Evolutionary conservation across 495 filamentous ascomycete genomes (phyloP).

Genomic region (Chaetomium fimeti): DNA sequence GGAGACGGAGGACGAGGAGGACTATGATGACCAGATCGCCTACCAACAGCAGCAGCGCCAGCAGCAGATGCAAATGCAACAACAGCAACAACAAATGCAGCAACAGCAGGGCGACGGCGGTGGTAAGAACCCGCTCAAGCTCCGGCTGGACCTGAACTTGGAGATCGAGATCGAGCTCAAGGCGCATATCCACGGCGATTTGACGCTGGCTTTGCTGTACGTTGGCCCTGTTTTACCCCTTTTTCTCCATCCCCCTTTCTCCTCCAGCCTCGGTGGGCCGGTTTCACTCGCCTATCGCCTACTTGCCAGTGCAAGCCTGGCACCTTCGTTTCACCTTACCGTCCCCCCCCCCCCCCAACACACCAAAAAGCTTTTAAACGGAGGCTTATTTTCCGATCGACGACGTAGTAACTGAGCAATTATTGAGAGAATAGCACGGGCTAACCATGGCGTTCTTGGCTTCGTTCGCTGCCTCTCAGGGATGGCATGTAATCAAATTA

Average conservation of each 20-base stretch:
- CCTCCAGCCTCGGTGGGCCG: neutral
- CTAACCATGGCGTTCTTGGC: slow-evolving; percentile 10
- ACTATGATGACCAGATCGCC: slow-evolving; percentile 19
- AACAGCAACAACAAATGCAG: slow-evolving; percentile 30
- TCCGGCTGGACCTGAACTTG: slow-evolving; percentile 81
- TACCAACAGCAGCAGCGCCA: slow-evolving; percentile 33
- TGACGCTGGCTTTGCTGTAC: slow-evolving; percentile 82
- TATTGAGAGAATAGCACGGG: neutral
- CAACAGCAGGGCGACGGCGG: slow-evolving; percentile 40
- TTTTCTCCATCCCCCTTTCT: slow-evolving; percentile 7
- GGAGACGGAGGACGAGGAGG: slow-evolving; percentile 16
- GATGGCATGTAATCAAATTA: slow-evolving; percentile 21
- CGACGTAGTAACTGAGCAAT: slow-evolving; percentile 10
- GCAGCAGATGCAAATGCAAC: slow-evolving; percentile 33
- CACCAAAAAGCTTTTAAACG: slow-evolving; percentile 3
- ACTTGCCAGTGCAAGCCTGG: neutral
- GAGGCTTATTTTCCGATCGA: slow-evolving; percentile 21
- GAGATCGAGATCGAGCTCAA: slow-evolving; percentile 88
- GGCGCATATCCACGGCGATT: slow-evolving; percentile 88
- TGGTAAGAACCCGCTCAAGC: slow-evolving; percentile 67
- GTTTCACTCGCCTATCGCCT: neutral
- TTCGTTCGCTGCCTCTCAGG: slow-evolving; percentile 15
- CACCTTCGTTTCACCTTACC: neutral
- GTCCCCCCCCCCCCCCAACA: neutral
- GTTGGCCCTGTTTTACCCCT: slow-evolving; percentile 32